These are phyloP conservation scores for Colletotrichum sojae DNA, from an alignment of 2,329 filamentous ascomycete genomes.

Conservation along the genomic window DNA sequence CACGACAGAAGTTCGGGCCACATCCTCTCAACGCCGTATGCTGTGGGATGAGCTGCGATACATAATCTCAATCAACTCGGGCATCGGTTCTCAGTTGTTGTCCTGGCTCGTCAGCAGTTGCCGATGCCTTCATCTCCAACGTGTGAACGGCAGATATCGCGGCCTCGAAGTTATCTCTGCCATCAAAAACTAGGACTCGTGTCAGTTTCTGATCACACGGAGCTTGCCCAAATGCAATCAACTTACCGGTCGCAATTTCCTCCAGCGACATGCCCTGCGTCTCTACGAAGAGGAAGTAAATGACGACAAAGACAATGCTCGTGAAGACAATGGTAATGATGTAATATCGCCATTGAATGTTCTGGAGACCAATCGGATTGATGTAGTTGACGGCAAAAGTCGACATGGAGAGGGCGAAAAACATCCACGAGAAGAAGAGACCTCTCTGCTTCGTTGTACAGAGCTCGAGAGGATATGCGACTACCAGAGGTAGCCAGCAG, in stretches of 20 bases:
- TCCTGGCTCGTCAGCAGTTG: neutral
- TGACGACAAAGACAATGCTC: conserved; percentile 9
- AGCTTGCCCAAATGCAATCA: neutral
- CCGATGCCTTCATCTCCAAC: conserved; percentile 7
- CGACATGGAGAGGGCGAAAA: conserved; percentile 22
- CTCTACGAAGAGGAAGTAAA: conserved; percentile 64
- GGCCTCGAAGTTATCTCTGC: conserved; percentile 10
- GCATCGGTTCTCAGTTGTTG: neutral
- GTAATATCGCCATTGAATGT: conserved; percentile 28
- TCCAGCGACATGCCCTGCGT: conserved; percentile 66
- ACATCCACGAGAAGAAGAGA: conserved; percentile 17
- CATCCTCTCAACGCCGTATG: no score
- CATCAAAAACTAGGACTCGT: conserved; percentile 6
- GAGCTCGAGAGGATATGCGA: conserved; percentile 28
- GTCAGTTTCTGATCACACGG: neutral
- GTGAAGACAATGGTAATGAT: conserved; percentile 22
- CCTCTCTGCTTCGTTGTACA: conserved; percentile 31
- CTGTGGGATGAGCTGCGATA: no score
- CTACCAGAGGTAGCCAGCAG: conserved; percentile 31
- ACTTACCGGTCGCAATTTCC: conserved; percentile 59
- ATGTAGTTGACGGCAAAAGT: conserved; percentile 33
- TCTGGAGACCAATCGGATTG: conserved; percentile 29
- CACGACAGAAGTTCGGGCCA: no score
- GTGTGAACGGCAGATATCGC: conserved; percentile 8
- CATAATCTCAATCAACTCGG: no score